Percentiles rank a stretch among this genome's conserved stretches.
Conservation (phyloP, 2,329 filamentous ascomycete species). For the Stenocarpella maydis region DNA sequence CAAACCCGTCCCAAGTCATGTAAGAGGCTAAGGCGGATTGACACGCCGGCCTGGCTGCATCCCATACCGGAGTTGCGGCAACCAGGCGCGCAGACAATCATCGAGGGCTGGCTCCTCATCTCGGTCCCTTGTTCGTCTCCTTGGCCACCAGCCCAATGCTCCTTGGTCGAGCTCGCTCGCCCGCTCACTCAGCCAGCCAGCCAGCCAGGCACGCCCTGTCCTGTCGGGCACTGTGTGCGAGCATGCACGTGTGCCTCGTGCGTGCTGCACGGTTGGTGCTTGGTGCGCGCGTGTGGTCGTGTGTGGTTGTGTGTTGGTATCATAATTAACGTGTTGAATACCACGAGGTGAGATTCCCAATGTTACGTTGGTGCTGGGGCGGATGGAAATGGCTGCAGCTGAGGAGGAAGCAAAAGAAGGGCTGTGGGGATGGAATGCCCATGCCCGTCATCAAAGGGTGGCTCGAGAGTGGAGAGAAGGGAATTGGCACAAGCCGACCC, state of each 20-base stretch:
- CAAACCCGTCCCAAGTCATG: constrained; percentile 25
- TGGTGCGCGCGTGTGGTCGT: neutral
- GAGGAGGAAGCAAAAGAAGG: constrained; percentile 20
- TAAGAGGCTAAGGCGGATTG: constrained; percentile 7
- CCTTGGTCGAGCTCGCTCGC: neutral
- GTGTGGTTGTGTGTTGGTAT: too few relatives aligned
- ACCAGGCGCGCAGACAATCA: neutral
- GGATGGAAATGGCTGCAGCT: constrained; percentile 13
- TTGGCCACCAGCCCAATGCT: neutral
- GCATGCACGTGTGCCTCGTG: neutral
- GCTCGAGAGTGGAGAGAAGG: constrained; percentile 22
- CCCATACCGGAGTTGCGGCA: neutral
- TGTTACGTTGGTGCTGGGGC: constrained; percentile 28
- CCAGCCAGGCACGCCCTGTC: too few relatives aligned
- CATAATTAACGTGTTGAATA: too few relatives aligned
- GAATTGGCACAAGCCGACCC: constrained; percentile 23
- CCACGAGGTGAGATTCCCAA: constrained; percentile 28
- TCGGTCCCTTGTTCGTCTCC: constrained; percentile 19
- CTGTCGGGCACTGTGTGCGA: neutral
- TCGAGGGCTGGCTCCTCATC: constrained; percentile 2
- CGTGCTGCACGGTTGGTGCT: neutral
- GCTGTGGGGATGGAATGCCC: constrained; percentile 17
- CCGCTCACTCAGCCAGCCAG: too few relatives aligned
- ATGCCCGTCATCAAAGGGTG: constrained; percentile 21
- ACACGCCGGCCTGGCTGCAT: neutral